Base-by-base conservation (phyloP, 2,329 filamentous ascomycete species). In the Bipolaris sorokiniana region DNA sequence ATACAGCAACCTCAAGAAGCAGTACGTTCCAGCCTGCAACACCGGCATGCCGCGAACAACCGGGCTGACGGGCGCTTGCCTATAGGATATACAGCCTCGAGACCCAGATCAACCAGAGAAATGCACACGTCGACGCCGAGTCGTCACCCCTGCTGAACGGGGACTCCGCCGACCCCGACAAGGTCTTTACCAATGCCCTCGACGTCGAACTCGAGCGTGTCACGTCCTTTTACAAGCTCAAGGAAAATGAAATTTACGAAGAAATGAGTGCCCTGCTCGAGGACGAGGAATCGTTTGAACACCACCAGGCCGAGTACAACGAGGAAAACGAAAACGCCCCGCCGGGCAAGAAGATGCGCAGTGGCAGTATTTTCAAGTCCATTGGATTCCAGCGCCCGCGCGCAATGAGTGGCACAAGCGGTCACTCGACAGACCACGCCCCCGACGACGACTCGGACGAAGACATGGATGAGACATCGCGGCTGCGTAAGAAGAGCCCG, bases 1-100 rank as follows among this genome's bases (percentile, higher is more conserved):
- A 59, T 99, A 99, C 79, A 97, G 93, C 81, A 98, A 97, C 73
- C 85, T 99, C 69, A 99, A 99, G 84, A 99, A 99, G 83, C 85
- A 97, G 92, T 96, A 77, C 72, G 90, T 83, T 51, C 34, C 37
- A 20, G 23, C 26, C 37, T 15, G 18, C 11, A 38, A 36, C 7
- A 48, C 33, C 31, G 10, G 5, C 16, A 15, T 9, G 38, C 18
- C 22, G 16, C 20, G 3, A 42, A 18, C 44, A 18, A 9, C 15
- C 22, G 34, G 37, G 56, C 72, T 76, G 59, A 75, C 67, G 33
- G 37, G 48, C 63, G 56, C 56, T 54, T 38, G 49, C 61, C 48
- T 48, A 52, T 61, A 96, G 92, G 56, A 98, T 99, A 70, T 99
- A 98, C 79, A 88, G 90, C 61, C 90, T 99, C 64, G 95, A 99